These are phyloP conservation scores for Tetradesmus lagerheimii DNA, from an alignment of 139 green algal genomes.

Conservation along the genomic window DNA sequence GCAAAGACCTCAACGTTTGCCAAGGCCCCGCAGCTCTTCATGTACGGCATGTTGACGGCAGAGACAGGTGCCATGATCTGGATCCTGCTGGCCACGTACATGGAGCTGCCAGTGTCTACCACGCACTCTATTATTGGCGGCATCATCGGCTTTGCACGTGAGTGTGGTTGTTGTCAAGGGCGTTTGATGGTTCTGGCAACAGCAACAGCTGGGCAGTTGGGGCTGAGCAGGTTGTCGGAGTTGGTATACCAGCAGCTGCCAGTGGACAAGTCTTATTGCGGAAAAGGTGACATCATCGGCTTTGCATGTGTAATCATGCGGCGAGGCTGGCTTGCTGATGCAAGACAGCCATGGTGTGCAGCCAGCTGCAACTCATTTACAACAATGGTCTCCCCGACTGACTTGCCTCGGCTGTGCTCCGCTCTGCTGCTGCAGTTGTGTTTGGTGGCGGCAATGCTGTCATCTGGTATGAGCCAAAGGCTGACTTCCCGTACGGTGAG, in stretches of 20 bases:
- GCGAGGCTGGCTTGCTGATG: no score
- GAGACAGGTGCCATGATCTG: constrained; percentile 50
- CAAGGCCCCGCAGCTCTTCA: constrained; percentile 31
- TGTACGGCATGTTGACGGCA: constrained; percentile 61
- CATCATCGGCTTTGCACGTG: constrained; percentile 50
- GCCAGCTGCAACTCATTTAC: no score
- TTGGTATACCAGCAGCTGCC: no score
- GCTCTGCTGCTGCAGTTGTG: not conserved
- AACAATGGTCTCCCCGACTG: no score
- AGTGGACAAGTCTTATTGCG: no score
- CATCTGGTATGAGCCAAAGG: constrained; percentile 30
- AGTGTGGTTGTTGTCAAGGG: not conserved
- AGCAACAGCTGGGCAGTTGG: no score
- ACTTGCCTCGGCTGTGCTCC: not conserved
- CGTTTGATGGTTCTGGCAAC: no score
- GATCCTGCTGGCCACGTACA: constrained; percentile 70
- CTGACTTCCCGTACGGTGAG: constrained; percentile 49
- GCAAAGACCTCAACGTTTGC: constrained; percentile 37
- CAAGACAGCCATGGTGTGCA: not conserved
- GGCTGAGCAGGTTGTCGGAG: no score
- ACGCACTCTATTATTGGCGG: constrained; percentile 74
- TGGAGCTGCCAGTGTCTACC: constrained; percentile 74
- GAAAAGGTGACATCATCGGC: no score
- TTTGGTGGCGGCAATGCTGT: constrained; percentile 35
- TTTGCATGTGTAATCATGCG: no score